Conservation (phyloP, 73 alveolate species). For the Stentor roeselii region DNA sequence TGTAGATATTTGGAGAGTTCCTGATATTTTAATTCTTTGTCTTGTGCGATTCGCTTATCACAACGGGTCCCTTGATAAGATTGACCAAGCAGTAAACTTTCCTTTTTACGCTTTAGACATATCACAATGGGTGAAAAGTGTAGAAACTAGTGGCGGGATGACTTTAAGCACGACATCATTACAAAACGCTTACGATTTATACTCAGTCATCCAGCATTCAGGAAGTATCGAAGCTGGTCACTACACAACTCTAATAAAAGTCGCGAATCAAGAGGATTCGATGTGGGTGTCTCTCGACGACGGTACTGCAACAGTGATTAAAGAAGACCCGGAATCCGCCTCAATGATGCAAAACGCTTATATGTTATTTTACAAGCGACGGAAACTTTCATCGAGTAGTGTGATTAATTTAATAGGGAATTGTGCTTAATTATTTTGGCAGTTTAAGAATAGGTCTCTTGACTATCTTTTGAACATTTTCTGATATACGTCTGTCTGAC, state of each 20-base stretch:
- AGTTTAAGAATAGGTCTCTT: too few relatives aligned
- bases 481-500: too few relatives aligned
- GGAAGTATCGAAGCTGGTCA: constrained; percentile 63
- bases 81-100: constrained; percentile 64
- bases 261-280: constrained; percentile 32
- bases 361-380: constrained; percentile 61
- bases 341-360: constrained; percentile 58
- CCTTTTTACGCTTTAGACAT: constrained; percentile 59
- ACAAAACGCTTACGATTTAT: constrained; percentile 52
- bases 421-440: constrained; percentile 27
- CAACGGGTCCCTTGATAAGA: constrained; percentile 66
- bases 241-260: constrained; percentile 49
- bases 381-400: constrained; percentile 57
- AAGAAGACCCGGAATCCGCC: constrained; percentile 33
- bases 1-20: constrained; percentile 36
- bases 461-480: too few relatives aligned
- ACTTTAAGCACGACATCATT: constrained; percentile 23
- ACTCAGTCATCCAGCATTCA: constrained; percentile 70
- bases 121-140: constrained; percentile 33
- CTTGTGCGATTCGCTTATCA: constrained; percentile 63
- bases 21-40: constrained; percentile 70
- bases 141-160: constrained; percentile 17
- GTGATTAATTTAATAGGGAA: constrained; percentile 53
- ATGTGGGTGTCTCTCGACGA: constrained; percentile 71
- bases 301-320: constrained; percentile 28